Evolutionary conservation across 2,329 filamentous ascomycete species (phyloP), one percentile per base, ranked within the genome.

Genomic region (Aspergillus sp.): DNA sequence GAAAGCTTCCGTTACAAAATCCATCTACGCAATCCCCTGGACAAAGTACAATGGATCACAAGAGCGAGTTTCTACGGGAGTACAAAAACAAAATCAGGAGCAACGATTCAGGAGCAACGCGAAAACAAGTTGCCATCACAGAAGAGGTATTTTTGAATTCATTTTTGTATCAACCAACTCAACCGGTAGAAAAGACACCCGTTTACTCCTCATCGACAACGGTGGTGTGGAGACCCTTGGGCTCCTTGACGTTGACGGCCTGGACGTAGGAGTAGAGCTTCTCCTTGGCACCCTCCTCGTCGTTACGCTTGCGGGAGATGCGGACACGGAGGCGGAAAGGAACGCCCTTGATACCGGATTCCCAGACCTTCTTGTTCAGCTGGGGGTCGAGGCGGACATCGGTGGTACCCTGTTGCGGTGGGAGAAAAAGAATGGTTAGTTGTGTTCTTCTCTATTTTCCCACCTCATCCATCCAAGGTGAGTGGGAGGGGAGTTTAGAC

Each of bases 331-430:
- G 86, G 81, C 96, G 89, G 90, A 89, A 98, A 71, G 93, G 91
- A 70, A 97, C 93, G 76, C 95, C 96, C 90, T 98, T 99, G 85
- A 99, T 88, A 81, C 95, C 95, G 77, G 89, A 85, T 84, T 99
- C 95, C 95, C 95, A 99, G 80, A 99, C 93, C 88, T 99, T 98
- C 91, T 99, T 99, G 90, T 99, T 99, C 76, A 99, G 84, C 84
- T 95, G 90, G 76, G 95, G 95, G 87, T 99, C 95, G 77, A 99
- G 83, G 74, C 95, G 95, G 83, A 99, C 95, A 79, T 99, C 95
- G 75, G 85, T 82, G 82, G 95, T 99, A 78, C 93, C 93, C 95
- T 99, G 47, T 51, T 22, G 11, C 22, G 13, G 6, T 15, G 5
- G 45, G 30, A 60, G 17, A 24, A n/a, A 24, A n/a, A 17, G 20